These are phyloP conservation scores for Eucalyptus pauciflora DNA, from an alignment of 345 rosid species.

Conservation along the genomic window DNA sequence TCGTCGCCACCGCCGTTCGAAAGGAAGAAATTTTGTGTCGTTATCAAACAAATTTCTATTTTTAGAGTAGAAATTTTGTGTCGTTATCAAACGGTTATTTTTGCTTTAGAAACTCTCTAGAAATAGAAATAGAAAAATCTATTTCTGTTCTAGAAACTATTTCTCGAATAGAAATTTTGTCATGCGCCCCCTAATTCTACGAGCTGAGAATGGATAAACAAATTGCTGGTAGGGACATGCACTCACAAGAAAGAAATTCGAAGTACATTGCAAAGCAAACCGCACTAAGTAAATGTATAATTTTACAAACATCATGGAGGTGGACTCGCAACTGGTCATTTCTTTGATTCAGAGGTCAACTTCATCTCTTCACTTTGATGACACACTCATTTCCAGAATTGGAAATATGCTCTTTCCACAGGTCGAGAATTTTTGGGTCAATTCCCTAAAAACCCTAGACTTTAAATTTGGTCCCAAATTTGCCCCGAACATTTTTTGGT, in stretches of 20 bases:
- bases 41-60: too few relatives aligned
- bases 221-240: background rate
- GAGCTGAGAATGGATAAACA: background rate
- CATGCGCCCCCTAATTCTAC: background rate
- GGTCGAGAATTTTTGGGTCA: background rate
- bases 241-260: background rate
- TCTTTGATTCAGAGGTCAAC: background rate
- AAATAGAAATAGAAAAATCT: too few relatives aligned
- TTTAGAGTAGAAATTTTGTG: too few relatives aligned
- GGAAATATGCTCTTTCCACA: background rate
- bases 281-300: background rate
- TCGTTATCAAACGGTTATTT: too few relatives aligned
- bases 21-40: too few relatives aligned
- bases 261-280: background rate
- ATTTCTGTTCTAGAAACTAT: too few relatives aligned
- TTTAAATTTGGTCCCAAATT: too few relatives aligned
- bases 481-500: fast-evolving
- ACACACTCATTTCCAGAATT: background rate
- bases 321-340: background rate
- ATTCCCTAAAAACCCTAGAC: too few relatives aligned
- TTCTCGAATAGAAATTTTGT: too few relatives aligned
- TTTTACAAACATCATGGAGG: background rate
- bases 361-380: background rate
- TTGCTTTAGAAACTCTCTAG: too few relatives aligned
- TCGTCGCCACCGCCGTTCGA: too few relatives aligned